phyloP scores from a whole-genome alignment of 2,329 filamentous ascomycete genomes.

The Beauveria rudraprayagi region DNA sequence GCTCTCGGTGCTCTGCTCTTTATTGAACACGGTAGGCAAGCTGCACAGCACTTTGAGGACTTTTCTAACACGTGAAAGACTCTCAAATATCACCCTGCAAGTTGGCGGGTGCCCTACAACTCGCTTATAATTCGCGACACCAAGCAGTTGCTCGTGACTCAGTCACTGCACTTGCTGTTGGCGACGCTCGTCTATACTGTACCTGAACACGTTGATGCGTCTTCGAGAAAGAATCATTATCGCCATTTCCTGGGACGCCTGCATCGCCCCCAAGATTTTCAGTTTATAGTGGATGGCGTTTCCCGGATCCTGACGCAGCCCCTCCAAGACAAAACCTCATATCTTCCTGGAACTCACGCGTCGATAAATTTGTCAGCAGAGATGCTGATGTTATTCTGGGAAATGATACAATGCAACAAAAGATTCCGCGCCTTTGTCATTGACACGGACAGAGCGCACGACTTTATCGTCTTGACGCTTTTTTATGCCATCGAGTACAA shows the following conservation, averaged over 20 bases:
- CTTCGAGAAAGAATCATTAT: conserved; percentile 79
- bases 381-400: conserved; percentile 96
- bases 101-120: conserved; percentile 91
- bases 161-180: conserved; percentile 84
- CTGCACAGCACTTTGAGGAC: background rate
- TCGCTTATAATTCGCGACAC: conserved; percentile 86
- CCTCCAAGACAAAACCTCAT: conserved; percentile 79
- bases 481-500: conserved; percentile 92
- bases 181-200: conserved; percentile 80
- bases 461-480: conserved; percentile 82
- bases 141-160: conserved; percentile 83
- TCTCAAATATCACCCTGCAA: conserved; percentile 90
- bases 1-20: conserved; percentile 80
- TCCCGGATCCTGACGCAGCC: conserved; percentile 87
- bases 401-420: conserved; percentile 94
- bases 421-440: conserved; percentile 94
- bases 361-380: conserved; percentile 84
- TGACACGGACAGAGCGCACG: conserved; percentile 85
- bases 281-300: conserved; percentile 94
- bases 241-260: conserved; percentile 85
- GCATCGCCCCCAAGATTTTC: conserved; percentile 91
- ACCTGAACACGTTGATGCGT: conserved; percentile 60
- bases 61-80: conserved; percentile 44
- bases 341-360: conserved; percentile 76
- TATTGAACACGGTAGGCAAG: conserved; percentile 74